Evolutionary conservation across 2,329 filamentous ascomycete genomes (phyloP).

Genomic region (Hypoxylon sp.): DNA sequence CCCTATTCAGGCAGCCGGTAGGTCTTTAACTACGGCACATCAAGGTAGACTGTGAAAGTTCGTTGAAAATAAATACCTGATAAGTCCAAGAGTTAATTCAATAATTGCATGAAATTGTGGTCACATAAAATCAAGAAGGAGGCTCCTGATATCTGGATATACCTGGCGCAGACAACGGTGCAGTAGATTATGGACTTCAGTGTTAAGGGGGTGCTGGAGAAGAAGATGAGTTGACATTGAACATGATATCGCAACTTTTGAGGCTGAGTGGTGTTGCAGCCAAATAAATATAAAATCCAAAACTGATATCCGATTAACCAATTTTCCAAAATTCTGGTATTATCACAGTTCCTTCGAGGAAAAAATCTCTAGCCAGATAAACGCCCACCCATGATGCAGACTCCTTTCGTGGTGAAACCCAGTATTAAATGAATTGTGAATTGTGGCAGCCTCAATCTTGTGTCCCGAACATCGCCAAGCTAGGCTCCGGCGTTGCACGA

Average conservation of each 20-base stretch:
- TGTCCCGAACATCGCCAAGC: too few relatives aligned
- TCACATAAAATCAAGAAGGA: too few relatives aligned
- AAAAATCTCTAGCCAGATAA: slow-evolving; percentile 11
- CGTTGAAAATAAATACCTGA: too few relatives aligned
- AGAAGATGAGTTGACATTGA: neutral
- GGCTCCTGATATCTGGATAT: too few relatives aligned
- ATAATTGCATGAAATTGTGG: too few relatives aligned
- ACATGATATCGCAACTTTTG: neutral
- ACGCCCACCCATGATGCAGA: slow-evolving; percentile 4
- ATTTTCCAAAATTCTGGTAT: slow-evolving; percentile 3
- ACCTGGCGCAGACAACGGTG: too few relatives aligned
- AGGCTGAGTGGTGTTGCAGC: neutral
- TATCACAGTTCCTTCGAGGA: neutral
- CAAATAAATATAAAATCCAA: neutral
- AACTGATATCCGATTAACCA: neutral
- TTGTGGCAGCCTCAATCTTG: neutral
- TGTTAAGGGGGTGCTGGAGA: neutral
- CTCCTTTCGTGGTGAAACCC: slow-evolving; percentile 3
- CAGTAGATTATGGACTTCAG: too few relatives aligned
- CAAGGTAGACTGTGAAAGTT: too few relatives aligned
- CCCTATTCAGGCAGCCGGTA: too few relatives aligned
- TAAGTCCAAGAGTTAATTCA: too few relatives aligned
- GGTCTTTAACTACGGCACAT: too few relatives aligned
- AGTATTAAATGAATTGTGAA: slow-evolving; percentile 4
- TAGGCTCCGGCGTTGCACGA: neutral